Conservation (phyloP, 805 yeast genomes). For the Saccharomycopsis sp. region DNA sequence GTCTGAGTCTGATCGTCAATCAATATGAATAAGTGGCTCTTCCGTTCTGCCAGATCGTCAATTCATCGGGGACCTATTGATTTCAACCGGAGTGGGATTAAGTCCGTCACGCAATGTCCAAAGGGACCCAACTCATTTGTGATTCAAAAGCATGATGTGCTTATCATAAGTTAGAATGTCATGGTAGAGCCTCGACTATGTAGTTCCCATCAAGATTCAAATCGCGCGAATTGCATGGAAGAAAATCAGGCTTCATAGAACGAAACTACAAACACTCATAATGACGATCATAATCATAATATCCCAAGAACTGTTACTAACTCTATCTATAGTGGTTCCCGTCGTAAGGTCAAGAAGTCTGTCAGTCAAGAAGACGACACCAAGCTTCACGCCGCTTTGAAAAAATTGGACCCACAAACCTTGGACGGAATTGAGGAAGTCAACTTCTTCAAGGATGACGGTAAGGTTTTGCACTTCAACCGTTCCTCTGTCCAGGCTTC, state of each 20-base stretch:
- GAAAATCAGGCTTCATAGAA: too few relatives aligned
- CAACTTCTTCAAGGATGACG: slow-evolving; percentile 95
- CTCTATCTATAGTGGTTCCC: slow-evolving; percentile 41
- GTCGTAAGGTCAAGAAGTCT: slow-evolving; percentile 86
- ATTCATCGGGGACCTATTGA: too few relatives aligned
- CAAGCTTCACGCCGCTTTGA: slow-evolving; percentile 82
- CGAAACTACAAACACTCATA: too few relatives aligned
- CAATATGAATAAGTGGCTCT: neutral
- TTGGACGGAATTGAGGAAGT: slow-evolving; percentile 92
- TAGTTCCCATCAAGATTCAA: too few relatives aligned
- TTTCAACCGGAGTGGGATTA: neutral
- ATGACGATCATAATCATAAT: too few relatives aligned
- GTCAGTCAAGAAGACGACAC: slow-evolving; percentile 74
- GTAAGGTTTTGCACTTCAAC: slow-evolving; percentile 91
- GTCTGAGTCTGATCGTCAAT: neutral
- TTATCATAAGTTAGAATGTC: too few relatives aligned
- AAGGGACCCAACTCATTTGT: too few relatives aligned
- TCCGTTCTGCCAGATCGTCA: too few relatives aligned
- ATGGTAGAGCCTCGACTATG: too few relatives aligned
- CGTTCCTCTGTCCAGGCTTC: slow-evolving; percentile 95
- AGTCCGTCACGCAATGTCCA: neutral
- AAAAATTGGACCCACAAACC: slow-evolving; percentile 83
- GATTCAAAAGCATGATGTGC: too few relatives aligned
- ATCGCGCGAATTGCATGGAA: too few relatives aligned
- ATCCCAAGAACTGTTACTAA: neutral